Evolutionary conservation across 1,139 yeast genomes (phyloP), one percentile per base, ranked within the genome.

Genomic region (Kodamaea sp.): DNA sequence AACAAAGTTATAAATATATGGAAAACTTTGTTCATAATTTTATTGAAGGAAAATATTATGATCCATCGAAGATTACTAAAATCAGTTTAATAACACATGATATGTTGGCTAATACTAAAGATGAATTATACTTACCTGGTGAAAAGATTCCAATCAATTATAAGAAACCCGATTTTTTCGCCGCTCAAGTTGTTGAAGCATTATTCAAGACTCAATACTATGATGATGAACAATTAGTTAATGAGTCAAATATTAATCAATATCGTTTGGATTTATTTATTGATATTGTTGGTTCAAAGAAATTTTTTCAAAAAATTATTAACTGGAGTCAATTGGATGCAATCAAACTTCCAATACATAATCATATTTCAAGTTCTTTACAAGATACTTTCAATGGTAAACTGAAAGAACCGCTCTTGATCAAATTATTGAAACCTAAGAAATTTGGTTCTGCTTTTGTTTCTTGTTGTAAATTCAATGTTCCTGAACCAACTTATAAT

Each of bases 271-370:
- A 71, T 46, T 46, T 62, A 27, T 57, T 71, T 32, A 54, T 71
- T 24, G 77, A 71, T 49, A 62, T 71, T 15, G 54, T 65, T 25
- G 77, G 77, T 12, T 55, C 70, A 42, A 66, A 62, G 46, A 60
- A 61, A 45, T 61, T 52, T 48, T 65, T 71, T 43, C 74, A 70
- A 40, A 53, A 53, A 7, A 35, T 56, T 2, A 57, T 67, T 10
- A 58, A 60, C 39, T 57, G 62, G 42, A 50, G 54, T 24, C 55
- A 55, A 35, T 52, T 70, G 11, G 71, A 65, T 39, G 52, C 58
- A 15, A 48, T 67, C 24, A 50, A 57, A 11, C 56, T 69, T 33
- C 74, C 73, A 7, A 61, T 60, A 24, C 52, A 53, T 15, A 45
- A 51, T 22, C 60, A 63, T 24, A 45, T 58, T 11, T 50, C 57